phyloP scores from a whole-genome alignment of 1,284 basidiomycete species.

The Apiotrichum porosum region DNA sequence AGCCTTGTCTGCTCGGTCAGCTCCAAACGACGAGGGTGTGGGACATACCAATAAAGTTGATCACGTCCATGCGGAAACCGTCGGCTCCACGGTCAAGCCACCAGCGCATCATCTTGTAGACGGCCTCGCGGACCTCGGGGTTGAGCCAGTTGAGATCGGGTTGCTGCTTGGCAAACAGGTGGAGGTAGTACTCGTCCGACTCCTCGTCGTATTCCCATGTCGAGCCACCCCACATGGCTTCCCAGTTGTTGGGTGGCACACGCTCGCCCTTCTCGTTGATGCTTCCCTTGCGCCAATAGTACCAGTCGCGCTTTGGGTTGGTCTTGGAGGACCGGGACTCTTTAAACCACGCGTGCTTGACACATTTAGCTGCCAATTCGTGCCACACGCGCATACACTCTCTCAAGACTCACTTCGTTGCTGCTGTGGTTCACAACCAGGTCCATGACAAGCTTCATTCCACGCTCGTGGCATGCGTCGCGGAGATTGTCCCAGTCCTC shows the following conservation, averaged over 20 bases:
- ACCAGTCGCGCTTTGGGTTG: conserved; percentile 51
- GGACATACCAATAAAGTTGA: not conserved
- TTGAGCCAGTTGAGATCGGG: conserved; percentile 51
- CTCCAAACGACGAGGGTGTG: too few relatives aligned
- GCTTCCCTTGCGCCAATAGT: conserved; percentile 48
- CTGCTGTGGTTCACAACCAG: conserved; percentile 52
- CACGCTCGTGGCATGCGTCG: conserved; percentile 40
- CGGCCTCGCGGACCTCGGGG: conserved; percentile 35
- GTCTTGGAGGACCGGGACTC: conserved; percentile 44
- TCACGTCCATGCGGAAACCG: conserved; percentile 43
- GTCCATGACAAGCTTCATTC: conserved; percentile 50
- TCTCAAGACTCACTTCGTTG: conserved; percentile 22
- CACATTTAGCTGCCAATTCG: too few relatives aligned
- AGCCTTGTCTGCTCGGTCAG: conserved; percentile 57
- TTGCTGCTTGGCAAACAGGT: conserved; percentile 50
- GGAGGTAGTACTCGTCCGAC: conserved; percentile 51
- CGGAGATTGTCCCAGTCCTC: conserved; percentile 49
- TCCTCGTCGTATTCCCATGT: conserved; percentile 51
- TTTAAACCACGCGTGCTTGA: conserved; percentile 24
- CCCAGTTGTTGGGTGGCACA: conserved; percentile 52
- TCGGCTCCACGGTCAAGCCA: conserved; percentile 52
- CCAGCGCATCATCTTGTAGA: conserved; percentile 49
- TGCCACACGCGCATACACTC: too few relatives aligned
- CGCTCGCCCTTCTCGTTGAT: conserved; percentile 32
- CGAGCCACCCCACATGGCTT: conserved; percentile 44